phyloP scores from a whole-genome alignment of 1,284 basidiomycete species.

The Naganishia liquefaciens region DNA sequence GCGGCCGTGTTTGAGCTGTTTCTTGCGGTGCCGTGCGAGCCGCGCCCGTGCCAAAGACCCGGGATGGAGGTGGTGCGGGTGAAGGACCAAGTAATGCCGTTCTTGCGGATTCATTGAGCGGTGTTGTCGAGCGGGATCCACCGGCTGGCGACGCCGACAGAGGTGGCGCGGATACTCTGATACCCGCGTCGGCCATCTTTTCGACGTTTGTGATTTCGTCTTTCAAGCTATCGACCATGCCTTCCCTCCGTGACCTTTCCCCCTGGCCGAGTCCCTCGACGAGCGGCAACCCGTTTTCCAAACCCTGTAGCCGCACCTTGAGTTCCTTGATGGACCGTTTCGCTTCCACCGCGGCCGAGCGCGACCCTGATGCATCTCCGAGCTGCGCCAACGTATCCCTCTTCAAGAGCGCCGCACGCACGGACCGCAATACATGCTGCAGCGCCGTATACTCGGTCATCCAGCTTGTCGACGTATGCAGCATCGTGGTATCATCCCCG shows the following conservation, averaged over 20 bases:
- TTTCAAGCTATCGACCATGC: slow-evolving; percentile 76
- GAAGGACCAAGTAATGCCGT: slow-evolving; percentile 61
- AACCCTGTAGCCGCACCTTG: slow-evolving; percentile 65
- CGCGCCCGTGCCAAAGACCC: slow-evolving; percentile 70
- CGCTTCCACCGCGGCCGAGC: slow-evolving; percentile 75
- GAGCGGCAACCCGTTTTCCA: slow-evolving; percentile 69
- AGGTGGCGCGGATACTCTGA: slow-evolving; percentile 36
- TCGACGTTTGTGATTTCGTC: slow-evolving; percentile 65
- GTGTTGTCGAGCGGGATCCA: slow-evolving; percentile 11
- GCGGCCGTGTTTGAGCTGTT: slow-evolving; percentile 78
- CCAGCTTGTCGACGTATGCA: slow-evolving; percentile 70
- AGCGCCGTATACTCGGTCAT: slow-evolving; percentile 78
- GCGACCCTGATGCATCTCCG: slow-evolving; percentile 71
- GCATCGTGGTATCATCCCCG: slow-evolving; percentile 55
- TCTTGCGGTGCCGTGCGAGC: slow-evolving; percentile 65
- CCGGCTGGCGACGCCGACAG: neutral
- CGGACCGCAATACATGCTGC: slow-evolving; percentile 70
- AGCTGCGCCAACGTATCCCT: slow-evolving; percentile 77
- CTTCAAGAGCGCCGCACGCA: slow-evolving; percentile 79
- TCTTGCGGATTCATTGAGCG: slow-evolving; percentile 62
- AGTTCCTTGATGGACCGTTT: slow-evolving; percentile 78
- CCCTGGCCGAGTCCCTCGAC: slow-evolving; percentile 74
- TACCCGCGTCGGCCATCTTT: slow-evolving; percentile 51
- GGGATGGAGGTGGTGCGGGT: slow-evolving; percentile 43
- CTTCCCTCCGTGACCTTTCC: slow-evolving; percentile 76